phyloP scores from a whole-genome alignment of 1,139 yeast species.

The Diutina neorugosa region DNA sequence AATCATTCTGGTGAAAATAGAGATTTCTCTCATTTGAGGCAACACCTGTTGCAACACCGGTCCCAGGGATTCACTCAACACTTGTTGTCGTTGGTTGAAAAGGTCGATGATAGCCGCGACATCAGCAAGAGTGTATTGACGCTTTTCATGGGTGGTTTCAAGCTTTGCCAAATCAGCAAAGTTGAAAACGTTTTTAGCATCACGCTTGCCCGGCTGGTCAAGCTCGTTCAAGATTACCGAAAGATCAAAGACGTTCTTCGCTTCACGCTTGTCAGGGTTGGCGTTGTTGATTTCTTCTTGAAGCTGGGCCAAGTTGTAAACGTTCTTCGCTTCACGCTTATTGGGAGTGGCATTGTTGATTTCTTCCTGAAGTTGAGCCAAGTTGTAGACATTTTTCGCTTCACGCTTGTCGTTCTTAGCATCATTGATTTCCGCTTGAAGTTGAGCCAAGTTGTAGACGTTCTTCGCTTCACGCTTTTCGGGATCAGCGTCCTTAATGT shows the following conservation, averaged over 20 bases:
- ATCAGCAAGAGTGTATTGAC: not conserved
- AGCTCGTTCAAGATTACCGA: constrained; percentile 5
- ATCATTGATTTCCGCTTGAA: not conserved
- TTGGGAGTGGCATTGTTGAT: not conserved
- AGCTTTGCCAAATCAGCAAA: not conserved
- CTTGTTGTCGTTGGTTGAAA: not conserved
- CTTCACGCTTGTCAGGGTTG: constrained; percentile 9
- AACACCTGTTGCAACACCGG: constrained; percentile 10
- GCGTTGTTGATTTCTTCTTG: constrained; percentile 2
- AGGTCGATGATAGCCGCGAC: not conserved
- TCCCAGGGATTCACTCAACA: not conserved
- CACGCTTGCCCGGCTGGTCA: constrained; percentile 10
- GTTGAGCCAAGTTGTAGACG: constrained; percentile 6
- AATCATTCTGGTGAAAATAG: constrained; percentile 43
- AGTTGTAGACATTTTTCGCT: not conserved
- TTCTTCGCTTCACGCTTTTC: constrained; percentile 16
- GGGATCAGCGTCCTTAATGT: not conserved
- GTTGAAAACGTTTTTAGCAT: constrained; percentile 13
- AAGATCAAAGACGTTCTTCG: constrained; percentile 13
- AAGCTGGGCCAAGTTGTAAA: constrained; percentile 7
- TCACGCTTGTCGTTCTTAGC: not conserved
- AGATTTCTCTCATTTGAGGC: constrained; percentile 32
- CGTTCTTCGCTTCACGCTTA: constrained; percentile 7
- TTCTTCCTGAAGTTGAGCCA: not conserved
- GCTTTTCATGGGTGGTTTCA: not conserved